Conservation (phyloP, 345 rosid genomes). For the Euclidium syriacum region DNA sequence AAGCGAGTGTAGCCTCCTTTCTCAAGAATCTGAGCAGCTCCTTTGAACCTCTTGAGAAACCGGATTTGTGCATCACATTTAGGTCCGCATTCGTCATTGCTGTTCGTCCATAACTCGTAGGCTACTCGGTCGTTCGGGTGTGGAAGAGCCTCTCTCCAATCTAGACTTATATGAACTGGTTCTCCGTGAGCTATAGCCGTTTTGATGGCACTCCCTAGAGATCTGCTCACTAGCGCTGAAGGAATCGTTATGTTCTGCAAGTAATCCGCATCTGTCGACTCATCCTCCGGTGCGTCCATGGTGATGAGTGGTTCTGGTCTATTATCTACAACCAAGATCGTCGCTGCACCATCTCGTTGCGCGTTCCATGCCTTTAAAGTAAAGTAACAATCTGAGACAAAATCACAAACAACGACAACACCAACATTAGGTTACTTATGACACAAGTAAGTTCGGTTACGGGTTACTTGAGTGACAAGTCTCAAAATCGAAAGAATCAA, state of each 20-base stretch:
- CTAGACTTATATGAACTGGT: conserved; percentile 40
- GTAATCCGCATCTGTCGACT: conserved; percentile 57
- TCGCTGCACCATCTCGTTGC: conserved; percentile 91
- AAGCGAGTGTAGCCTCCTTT: conserved; percentile 54
- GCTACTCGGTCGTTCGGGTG: conserved; percentile 57
- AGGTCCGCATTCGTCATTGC: conserved; percentile 53
- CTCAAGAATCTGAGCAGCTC: conserved; percentile 62
- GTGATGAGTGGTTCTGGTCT: conserved; percentile 81
- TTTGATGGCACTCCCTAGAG: conserved; percentile 64
- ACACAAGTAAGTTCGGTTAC: not conserved
- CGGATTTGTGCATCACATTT: conserved; percentile 49
- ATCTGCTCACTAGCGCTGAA: conserved; percentile 79
- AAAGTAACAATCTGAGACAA: conserved; percentile 76
- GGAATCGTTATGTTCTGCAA: conserved; percentile 92
- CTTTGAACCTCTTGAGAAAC: conserved; percentile 55
- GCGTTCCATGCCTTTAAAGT: conserved; percentile 97
- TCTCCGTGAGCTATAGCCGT: conserved; percentile 37
- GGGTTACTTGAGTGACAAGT: not conserved
- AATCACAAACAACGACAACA: not conserved
- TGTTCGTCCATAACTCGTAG: conserved; percentile 56
- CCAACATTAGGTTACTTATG: not conserved
- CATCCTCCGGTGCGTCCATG: conserved; percentile 89
- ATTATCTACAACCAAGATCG: conserved; percentile 86
- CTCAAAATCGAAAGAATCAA: not conserved
- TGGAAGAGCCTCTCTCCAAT: conserved; percentile 57